These are phyloP conservation scores for Triticum timopheevii DNA, from an alignment of 176 grass and related monocot species.

Conservation along the genomic window DNA sequence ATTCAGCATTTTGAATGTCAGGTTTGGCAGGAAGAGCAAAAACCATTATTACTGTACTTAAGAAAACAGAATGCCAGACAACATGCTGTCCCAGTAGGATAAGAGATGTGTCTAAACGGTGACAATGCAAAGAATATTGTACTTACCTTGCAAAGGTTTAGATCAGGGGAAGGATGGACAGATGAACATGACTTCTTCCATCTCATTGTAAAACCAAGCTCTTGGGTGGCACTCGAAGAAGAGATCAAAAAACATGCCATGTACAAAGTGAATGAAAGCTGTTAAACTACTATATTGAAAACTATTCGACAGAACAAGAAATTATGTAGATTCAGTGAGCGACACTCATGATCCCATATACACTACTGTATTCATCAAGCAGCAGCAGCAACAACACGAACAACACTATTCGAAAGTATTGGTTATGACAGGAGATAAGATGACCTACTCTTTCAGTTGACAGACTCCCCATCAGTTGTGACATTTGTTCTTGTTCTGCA, in stretches of 20 bases:
- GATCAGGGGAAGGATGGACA: neutral
- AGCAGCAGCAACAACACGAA: neutral
- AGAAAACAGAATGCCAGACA: neutral
- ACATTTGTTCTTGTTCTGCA: too few relatives aligned
- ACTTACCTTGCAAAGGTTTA: neutral
- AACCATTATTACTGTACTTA: neutral
- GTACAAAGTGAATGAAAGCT: neutral
- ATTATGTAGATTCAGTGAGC: neutral
- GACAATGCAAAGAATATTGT: conserved; percentile 14
- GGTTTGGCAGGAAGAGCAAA: conserved; percentile 8
- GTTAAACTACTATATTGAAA: neutral
- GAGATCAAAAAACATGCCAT: neutral
- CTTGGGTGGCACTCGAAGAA: neutral
- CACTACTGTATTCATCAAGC: neutral
- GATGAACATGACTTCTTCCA: conserved; percentile 11
- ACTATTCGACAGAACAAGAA: neutral
- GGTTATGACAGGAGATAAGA: neutral
- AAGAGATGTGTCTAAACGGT: conserved; percentile 4
- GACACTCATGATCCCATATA: neutral
- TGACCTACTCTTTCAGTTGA: too few relatives aligned
- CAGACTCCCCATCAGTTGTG: too few relatives aligned
- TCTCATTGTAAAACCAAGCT: neutral
- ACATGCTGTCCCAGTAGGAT: neutral
- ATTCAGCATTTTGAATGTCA: too few relatives aligned
- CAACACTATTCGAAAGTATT: neutral